These are phyloP conservation scores for Hibiscus syriacus DNA, from an alignment of 345 rosid genomes.

Conservation along the genomic window DNA sequence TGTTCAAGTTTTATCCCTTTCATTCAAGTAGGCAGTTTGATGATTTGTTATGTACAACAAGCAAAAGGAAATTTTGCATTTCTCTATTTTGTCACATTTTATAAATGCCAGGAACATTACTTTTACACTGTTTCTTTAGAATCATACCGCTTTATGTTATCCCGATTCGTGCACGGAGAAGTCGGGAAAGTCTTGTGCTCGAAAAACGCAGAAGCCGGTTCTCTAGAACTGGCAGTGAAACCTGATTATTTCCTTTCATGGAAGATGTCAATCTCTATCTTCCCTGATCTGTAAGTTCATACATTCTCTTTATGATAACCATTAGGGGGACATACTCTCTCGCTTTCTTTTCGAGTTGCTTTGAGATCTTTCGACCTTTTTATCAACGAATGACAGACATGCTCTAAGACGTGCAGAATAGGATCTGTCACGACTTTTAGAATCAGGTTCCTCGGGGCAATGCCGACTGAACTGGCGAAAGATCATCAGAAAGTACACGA, in stretches of 20 bases:
- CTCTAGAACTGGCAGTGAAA: no score
- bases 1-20: not conserved
- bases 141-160: no score
- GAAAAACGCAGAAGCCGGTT: no score
- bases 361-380: conserved; percentile 37
- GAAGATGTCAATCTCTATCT: conserved; percentile 18
- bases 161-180: no score
- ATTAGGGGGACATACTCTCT: conserved; percentile 19
- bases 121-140: no score
- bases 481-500: conserved; percentile 40
- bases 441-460: conserved; percentile 20
- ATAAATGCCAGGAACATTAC: not conserved
- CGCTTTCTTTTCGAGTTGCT: conserved; percentile 60
- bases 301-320: conserved; percentile 11
- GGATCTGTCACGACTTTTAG: conserved; percentile 25
- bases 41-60: not conserved
- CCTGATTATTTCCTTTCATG: not conserved
- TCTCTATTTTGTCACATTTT: not conserved
- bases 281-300: conserved; percentile 5
- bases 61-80: not conserved
- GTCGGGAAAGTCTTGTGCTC: no score
- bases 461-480: conserved; percentile 40
- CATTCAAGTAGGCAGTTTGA: not conserved
- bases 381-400: conserved; percentile 60
- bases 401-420: conserved; percentile 47